Conservation (phyloP, 257 asterid genomes). For the Henckelia pumila region DNA sequence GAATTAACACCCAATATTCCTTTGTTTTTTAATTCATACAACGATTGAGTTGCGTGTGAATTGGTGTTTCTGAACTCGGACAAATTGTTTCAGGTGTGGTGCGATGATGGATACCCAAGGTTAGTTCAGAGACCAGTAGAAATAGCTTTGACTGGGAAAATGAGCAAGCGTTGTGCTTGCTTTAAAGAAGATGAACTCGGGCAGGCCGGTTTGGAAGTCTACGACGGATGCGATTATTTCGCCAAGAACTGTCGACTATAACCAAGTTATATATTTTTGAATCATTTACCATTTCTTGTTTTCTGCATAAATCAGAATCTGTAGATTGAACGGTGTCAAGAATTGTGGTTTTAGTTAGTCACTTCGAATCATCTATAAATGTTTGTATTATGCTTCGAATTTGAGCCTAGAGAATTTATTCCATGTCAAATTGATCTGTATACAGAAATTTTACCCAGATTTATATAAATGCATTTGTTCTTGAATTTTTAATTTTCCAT, state of each 20-base stretch:
- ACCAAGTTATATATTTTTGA: not conserved
- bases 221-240: constrained; percentile 62
- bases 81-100: constrained; percentile 69
- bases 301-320: not conserved
- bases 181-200: constrained; percentile 66
- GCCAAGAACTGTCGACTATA: constrained; percentile 52
- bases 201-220: constrained; percentile 65
- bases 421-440: too few species aligned
- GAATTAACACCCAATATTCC: not conserved
- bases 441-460: too few species aligned
- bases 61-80: constrained; percentile 12
- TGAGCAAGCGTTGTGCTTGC: constrained; percentile 89
- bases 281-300: not conserved
- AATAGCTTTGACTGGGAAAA: constrained; percentile 84
- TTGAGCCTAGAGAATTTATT: too few species aligned
- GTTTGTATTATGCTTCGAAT: too few species aligned
- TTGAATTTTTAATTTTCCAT: too few species aligned
- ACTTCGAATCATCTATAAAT: too few species aligned
- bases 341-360: not conserved
- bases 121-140: constrained; percentile 78
- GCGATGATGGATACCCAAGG: constrained; percentile 92
- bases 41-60: not conserved
- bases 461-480: too few species aligned
- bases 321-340: not conserved
- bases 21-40: not conserved